phyloP scores from a whole-genome alignment of 257 asterid species.

The Solanum infundibuliforme region DNA sequence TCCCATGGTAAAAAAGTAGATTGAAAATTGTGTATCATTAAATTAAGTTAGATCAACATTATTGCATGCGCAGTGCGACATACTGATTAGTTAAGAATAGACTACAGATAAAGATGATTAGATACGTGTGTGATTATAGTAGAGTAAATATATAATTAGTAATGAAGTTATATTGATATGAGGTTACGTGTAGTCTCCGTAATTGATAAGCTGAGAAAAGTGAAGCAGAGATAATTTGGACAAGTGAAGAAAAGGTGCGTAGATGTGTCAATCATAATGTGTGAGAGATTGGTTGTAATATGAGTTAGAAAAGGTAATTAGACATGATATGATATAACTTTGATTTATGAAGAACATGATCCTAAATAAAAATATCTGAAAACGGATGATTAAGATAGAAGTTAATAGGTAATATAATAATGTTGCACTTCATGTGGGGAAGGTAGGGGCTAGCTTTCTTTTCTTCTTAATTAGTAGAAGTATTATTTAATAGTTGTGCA shows the following conservation, averaged over 20 bases:
- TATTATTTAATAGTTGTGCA: neutral
- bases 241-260: fast-evolving
- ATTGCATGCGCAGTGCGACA: neutral
- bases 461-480: neutral
- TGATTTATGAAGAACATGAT: neutral
- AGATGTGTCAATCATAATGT: neutral
- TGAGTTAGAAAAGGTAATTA: neutral
- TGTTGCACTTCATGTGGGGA: neutral
- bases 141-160: neutral
- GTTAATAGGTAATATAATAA: too few species aligned
- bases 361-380: neutral
- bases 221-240: fast-evolving
- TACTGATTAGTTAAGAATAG: too few species aligned
- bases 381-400: neutral
- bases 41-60: neutral
- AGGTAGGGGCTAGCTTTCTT: neutral
- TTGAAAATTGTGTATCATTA: neutral
- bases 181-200: fast-evolving
- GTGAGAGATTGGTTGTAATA: neutral
- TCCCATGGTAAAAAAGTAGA: neutral
- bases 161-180: neutral
- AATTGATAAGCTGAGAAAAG: fast-evolving
- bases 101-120: too few species aligned
- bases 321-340: neutral
- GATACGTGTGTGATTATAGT: neutral